A percentile compares a stretch with the other conserved stretches of the same genome.
Evolutionary conservation across 345 rosid species (phyloP).

Genomic region (Melaleuca alternifolia): DNA sequence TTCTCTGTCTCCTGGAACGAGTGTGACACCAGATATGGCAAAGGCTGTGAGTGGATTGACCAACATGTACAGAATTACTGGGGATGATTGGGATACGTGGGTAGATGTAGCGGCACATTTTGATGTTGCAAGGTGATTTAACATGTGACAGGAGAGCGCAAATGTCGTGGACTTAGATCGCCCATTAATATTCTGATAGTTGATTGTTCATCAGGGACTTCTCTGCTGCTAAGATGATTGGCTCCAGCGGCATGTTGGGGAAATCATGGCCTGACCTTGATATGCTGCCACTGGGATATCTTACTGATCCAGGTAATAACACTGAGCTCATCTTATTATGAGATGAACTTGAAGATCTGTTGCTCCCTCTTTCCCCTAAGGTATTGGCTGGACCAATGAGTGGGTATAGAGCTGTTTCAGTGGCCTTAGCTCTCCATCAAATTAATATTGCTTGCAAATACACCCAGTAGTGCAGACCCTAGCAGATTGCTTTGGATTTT

Average conservation of each 20-base stretch:
- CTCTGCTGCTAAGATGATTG: conserved; percentile 53
- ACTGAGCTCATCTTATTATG: conserved; percentile 1
- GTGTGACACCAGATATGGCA: conserved; percentile 74
- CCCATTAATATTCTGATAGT: background rate
- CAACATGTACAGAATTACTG: conserved; percentile 83
- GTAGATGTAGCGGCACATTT: conserved; percentile 72
- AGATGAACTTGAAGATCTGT: background rate
- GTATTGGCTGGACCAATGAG: background rate
- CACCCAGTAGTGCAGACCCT: background rate
- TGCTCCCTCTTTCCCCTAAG: background rate
- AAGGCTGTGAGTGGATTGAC: conserved; percentile 50
- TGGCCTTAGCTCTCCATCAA: background rate
- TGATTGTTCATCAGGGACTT: conserved; percentile 43
- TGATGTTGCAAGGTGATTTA: conserved; percentile 54
- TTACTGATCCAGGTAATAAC: conserved; percentile 70
- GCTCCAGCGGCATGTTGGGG: conserved; percentile 53
- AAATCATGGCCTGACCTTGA: conserved; percentile 92
- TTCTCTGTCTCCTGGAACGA: conserved; percentile 88
- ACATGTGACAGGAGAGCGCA: background rate
- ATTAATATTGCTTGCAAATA: background rate
- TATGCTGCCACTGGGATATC: conserved; percentile 92
- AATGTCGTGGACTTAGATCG: background rate
- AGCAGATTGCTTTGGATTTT: background rate
- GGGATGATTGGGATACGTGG: conserved; percentile 98
- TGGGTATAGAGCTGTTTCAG: background rate